These are phyloP conservation scores for Rhipidocladum racemiflorum DNA, from an alignment of 176 grass and related monocot genomes.

Conservation along the genomic window DNA sequence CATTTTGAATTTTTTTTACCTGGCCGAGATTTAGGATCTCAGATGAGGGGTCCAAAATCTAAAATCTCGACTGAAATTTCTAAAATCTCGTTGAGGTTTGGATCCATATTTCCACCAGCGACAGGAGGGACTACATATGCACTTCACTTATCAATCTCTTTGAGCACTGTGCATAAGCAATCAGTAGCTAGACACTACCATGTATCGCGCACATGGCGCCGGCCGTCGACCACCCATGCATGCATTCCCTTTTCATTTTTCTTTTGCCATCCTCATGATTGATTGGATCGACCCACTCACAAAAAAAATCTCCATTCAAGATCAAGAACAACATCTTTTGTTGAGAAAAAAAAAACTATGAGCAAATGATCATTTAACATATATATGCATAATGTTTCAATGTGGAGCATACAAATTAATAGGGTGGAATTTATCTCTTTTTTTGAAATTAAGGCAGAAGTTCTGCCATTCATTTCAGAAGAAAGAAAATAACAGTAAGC, in stretches of 20 bases:
- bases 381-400: not conserved
- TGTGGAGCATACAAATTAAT: not conserved
- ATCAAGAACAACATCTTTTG: not conserved
- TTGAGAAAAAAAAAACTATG: conserved; percentile 2
- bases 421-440: too few relatives aligned
- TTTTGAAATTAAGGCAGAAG: too few relatives aligned
- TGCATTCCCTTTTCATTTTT: not conserved
- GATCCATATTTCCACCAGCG: too few relatives aligned
- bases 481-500: too few relatives aligned
- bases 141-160: not conserved
- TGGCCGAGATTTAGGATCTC: too few relatives aligned
- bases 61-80: too few relatives aligned
- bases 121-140: not conserved
- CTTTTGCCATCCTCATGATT: conserved; percentile 33
- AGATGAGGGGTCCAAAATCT: too few relatives aligned
- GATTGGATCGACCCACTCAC: conserved; percentile 22
- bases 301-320: conserved; percentile 22
- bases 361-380: not conserved
- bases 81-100: too few relatives aligned
- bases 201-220: conserved; percentile 44
- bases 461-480: too few relatives aligned
- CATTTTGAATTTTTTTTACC: too few relatives aligned
- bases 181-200: conserved; percentile 44
- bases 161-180: conserved; percentile 34
- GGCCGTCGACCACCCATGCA: conserved; percentile 38